Evolutionary conservation across 1,284 basidiomycete species (phyloP).

Genomic region (Malassezia japonica): DNA sequence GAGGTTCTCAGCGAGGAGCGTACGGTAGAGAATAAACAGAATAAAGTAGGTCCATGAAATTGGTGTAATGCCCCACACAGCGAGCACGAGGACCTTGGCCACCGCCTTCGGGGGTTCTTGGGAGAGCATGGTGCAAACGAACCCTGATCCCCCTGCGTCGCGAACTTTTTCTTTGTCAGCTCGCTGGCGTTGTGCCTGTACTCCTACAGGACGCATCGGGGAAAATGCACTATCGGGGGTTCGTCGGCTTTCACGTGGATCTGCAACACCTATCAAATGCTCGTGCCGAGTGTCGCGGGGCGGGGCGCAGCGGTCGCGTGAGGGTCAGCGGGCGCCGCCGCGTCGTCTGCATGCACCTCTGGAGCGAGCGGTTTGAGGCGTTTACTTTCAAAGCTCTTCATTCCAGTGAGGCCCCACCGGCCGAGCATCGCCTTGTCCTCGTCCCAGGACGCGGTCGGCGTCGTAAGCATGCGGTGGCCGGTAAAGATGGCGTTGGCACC

Average conservation of each 20-base stretch:
- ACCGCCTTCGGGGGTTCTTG: constrained; percentile 19
- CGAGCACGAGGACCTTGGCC: constrained; percentile 22
- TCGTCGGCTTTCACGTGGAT: too few species aligned
- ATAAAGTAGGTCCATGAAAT: constrained; percentile 23
- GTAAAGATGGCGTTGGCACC: constrained; percentile 98
- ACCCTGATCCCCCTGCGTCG: too few species aligned
- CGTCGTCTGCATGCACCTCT: neutral
- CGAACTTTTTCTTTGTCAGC: too few species aligned
- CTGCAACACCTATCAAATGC: too few species aligned
- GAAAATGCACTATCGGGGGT: too few species aligned
- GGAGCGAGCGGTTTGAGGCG: constrained; percentile 5
- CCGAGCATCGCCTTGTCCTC: constrained; percentile 87
- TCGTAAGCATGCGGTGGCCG: constrained; percentile 92
- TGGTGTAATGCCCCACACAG: constrained; percentile 32
- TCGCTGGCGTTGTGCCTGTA: too few species aligned
- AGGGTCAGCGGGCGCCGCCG: neutral
- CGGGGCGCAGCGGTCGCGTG: neutral
- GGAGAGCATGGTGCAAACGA: neutral
- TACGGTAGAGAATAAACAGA: neutral
- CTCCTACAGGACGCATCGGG: too few species aligned
- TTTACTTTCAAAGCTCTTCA: constrained; percentile 60
- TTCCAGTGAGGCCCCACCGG: constrained; percentile 82
- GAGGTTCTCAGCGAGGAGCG: neutral
- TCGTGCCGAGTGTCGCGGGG: neutral
- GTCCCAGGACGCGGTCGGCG: constrained; percentile 59